Evolutionary conservation across 176 grass and related monocot species (phyloP), one percentile per base, ranked within the genome.

Genomic region (Oryza officinalis): DNA sequence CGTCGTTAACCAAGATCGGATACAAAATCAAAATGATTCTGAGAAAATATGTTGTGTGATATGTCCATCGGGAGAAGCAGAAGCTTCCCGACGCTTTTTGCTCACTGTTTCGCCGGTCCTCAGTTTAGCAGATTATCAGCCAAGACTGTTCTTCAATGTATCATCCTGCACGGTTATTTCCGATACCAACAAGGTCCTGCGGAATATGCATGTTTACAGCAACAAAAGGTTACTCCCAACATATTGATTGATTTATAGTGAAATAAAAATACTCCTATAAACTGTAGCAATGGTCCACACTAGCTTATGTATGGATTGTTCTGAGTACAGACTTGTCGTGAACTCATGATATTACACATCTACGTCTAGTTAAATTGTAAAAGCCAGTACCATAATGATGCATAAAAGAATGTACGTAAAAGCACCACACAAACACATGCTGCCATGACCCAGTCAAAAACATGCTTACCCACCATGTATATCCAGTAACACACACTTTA

Each of bases 131-230:
- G 71, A 79, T 12, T 18, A 77, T 76, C 81, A 69, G 52, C 26
- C 67, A 67, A 64, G 63, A 67, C 59, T 2, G 17, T 20, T 75
- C 27, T 67, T 66, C 27, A 66, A 60, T 10, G 44, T 82, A 67
- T 94, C 84, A 92, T 67, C 60, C 52, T 26, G 86, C 78, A 67
- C 86, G 88, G 74, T 68, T 84, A 45, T 88, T 81, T 45, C 94
- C 94, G 74, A 94, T 89, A 81, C 94, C 94, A 69, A 97, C 84
- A 88, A 97, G 94, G 78, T 97, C 94, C 94, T 97, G 49, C 30
- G 18, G 1, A 72, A 80, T 8, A 30, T 22, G 59, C 37, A 38
- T 38, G 37, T 60, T 85, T 46, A 45, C 52, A 85, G 8, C 13
- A 27, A 49, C 1, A 1, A 90, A 78, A 9, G 12, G 73, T 35